A percentile compares a stretch with the other conserved stretches of the same genome.
Conservation (phyloP, 2,329 filamentous ascomycete species). For the Fonsecaea pedrosoi region DNA sequence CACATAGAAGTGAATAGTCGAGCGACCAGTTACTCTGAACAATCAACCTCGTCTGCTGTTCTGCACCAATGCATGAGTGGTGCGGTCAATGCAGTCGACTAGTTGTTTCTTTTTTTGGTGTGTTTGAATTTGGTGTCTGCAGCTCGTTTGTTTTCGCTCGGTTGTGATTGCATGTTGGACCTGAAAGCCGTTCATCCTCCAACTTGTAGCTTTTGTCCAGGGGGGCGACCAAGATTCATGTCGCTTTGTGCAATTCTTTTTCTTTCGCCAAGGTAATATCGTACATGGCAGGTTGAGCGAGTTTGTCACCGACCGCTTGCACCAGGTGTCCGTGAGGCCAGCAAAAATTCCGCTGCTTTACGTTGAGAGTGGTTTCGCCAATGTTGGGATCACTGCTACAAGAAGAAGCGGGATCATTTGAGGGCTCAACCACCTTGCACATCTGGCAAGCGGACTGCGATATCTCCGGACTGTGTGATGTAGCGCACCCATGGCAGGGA, state of each 20-base stretch:
- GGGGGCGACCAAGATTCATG: background rate
- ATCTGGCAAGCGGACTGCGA: slow-evolving; percentile 93
- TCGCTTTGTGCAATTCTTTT: background rate
- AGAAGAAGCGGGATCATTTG: background rate
- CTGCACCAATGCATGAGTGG: background rate
- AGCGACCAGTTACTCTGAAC: background rate
- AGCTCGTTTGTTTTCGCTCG: background rate
- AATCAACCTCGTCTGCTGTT: background rate
- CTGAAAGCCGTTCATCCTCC: background rate
- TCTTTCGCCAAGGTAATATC: background rate
- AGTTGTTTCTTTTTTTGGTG: background rate
- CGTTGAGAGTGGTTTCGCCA: background rate
- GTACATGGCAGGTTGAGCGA: background rate
- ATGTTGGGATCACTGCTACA: background rate
- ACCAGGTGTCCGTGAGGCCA: background rate
- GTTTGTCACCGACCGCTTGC: background rate
- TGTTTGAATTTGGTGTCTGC: background rate
- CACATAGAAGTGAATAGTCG: background rate
- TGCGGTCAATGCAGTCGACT: background rate
- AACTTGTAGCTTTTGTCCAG: background rate
- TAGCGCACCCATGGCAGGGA: slow-evolving; percentile 97
- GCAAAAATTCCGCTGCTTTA: background rate
- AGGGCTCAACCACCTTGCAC: slow-evolving; percentile 58
- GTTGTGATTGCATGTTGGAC: background rate
- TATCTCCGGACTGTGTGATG: slow-evolving; percentile 97